These are phyloP conservation scores for Globisporangium nodosum DNA, from an alignment of 352 stramenopile genomes.

Conservation along the genomic window DNA sequence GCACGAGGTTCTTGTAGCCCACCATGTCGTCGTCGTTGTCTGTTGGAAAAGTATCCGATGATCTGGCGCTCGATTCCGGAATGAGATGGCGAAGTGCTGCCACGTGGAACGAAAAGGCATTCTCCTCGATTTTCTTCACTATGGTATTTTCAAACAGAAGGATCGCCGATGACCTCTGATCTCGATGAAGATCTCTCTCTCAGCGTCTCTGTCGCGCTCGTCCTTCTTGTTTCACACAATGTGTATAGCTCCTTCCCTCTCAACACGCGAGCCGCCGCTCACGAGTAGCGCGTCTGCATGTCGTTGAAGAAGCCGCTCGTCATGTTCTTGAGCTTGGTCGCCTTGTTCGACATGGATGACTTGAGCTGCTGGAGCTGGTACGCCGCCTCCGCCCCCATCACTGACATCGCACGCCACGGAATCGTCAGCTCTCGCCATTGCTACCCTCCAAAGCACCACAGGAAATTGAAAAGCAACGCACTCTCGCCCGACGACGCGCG, in stretches of 20 bases:
- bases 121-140: too few species aligned
- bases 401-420: conserved; percentile 6
- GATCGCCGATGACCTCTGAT: too few species aligned
- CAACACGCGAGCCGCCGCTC: conserved; percentile 12
- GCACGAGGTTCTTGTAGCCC: conserved; percentile 44
- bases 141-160: too few species aligned
- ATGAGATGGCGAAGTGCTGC: too few species aligned
- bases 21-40: conserved; percentile 30
- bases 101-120: too few species aligned
- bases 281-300: conserved; percentile 79
- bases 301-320: conserved; percentile 87
- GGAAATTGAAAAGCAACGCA: conserved; percentile 19
- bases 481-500: conserved; percentile 61
- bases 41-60: conserved; percentile 12
- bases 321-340: conserved; percentile 87
- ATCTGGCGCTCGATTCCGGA: background rate
- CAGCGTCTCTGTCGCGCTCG: background rate
- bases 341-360: conserved; percentile 76
- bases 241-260: too few species aligned
- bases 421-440: background rate
- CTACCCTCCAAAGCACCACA: conserved; percentile 1
- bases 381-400: conserved; percentile 68
- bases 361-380: conserved; percentile 87
- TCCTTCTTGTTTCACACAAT: background rate
- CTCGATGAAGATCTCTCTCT: background rate